Conservation (phyloP, 129 eudicot species). For the Helichrysum umbraculigerum region DNA sequence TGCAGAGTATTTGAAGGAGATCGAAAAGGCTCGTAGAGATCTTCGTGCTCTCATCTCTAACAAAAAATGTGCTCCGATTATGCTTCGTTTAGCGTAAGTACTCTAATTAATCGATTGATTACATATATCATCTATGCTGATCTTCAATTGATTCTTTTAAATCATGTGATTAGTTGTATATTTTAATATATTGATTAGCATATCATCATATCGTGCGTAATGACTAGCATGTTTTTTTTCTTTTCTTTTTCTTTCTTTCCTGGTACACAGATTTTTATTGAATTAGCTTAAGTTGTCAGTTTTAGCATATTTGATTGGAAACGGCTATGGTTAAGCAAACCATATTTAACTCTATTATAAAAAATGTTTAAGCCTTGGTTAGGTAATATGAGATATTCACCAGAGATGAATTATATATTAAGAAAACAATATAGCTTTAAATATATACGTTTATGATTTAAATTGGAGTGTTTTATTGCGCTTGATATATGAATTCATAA, state of each 20-base stretch:
- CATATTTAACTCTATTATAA: too few species aligned
- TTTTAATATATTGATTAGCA: too few species aligned
- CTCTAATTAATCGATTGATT: background rate
- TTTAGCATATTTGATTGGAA: slow-evolving; percentile 9
- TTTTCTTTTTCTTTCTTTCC: background rate
- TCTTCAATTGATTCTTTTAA: background rate
- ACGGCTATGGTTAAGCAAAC: too few species aligned
- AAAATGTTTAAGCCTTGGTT: too few species aligned
- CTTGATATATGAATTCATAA: background rate
- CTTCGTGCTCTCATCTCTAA: slow-evolving; percentile 83
- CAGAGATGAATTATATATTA: too few species aligned
- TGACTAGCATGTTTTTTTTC: too few species aligned
- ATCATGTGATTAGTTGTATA: background rate
- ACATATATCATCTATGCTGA: background rate
- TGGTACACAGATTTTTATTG: too few species aligned
- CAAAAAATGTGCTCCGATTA: slow-evolving; percentile 79
- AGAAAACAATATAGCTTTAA: background rate
- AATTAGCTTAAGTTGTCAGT: slow-evolving; percentile 14
- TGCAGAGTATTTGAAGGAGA: slow-evolving; percentile 72
- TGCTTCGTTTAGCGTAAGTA: slow-evolving; percentile 94
- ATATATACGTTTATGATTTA: too few species aligned
- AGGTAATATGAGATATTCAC: too few species aligned
- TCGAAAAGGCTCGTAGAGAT: slow-evolving; percentile 70
- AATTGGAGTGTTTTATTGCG: background rate
- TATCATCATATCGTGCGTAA: too few species aligned